Evolutionary conservation across 2,329 filamentous ascomycete species (phyloP).

Genomic region (Nothomitra cinnamomea): DNA sequence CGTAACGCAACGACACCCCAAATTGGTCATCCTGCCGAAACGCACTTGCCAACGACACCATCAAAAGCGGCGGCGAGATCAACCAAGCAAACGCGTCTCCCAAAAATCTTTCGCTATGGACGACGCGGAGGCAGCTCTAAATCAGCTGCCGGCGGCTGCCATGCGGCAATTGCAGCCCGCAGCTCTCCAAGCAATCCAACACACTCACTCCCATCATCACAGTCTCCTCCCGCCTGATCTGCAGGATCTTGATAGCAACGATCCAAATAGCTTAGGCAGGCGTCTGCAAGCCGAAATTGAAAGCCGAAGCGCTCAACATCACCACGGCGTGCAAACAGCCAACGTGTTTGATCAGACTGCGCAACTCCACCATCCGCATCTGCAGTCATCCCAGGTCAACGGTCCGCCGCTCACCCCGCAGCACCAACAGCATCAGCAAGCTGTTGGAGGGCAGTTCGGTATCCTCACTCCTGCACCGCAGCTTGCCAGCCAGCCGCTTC

Average conservation of each 20-base stretch:
- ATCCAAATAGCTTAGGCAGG: slow-evolving; percentile 22
- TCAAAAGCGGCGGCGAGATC: no score
- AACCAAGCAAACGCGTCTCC: slow-evolving; percentile 1
- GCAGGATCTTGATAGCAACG: slow-evolving; percentile 23
- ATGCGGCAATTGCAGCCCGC: slow-evolving; percentile 5
- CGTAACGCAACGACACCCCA: no score
- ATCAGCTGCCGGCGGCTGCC: slow-evolving; percentile 1
- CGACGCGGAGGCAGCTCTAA: background rate
- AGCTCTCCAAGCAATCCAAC: slow-evolving; percentile 17
- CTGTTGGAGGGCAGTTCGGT: slow-evolving; percentile 26
- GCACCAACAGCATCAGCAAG: slow-evolving; percentile 20
- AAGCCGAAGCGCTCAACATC: slow-evolving; percentile 18
- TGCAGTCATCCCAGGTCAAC: slow-evolving; percentile 11
- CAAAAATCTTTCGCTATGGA: background rate
- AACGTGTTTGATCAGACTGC: slow-evolving; percentile 21
- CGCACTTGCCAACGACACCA: no score
- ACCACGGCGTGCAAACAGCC: slow-evolving; percentile 19
- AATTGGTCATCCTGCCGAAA: no score
- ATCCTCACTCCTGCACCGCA: slow-evolving; percentile 24
- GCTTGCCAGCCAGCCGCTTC: slow-evolving; percentile 5
- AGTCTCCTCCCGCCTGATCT: slow-evolving; percentile 21
- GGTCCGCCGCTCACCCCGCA: slow-evolving; percentile 21
- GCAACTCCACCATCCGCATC: slow-evolving; percentile 16
- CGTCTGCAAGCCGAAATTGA: slow-evolving; percentile 16
- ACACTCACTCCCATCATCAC: slow-evolving; percentile 18